phyloP scores from a whole-genome alignment of 768 basidiomycete genomes.

The Atractiella rhizophila region DNA sequence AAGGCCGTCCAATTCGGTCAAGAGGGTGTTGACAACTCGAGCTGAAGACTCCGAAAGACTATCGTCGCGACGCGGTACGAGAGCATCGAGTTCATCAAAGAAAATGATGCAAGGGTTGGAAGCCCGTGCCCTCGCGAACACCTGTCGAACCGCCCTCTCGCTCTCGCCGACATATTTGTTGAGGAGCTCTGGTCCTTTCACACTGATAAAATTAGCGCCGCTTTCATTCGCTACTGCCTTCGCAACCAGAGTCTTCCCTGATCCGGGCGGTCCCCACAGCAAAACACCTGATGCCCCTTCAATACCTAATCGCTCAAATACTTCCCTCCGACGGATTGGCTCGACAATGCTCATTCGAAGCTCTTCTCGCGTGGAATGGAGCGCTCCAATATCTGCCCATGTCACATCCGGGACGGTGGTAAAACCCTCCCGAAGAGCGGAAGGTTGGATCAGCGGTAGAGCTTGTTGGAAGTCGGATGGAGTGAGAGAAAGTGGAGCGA shows the following conservation, averaged over 20 bases:
- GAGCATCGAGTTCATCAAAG: constrained; percentile 80
- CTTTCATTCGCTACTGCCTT: constrained; percentile 96
- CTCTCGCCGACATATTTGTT: constrained; percentile 99
- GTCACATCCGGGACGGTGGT: constrained; percentile 86
- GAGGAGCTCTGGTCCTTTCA: constrained; percentile 84
- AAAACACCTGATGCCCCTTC: constrained; percentile 76
- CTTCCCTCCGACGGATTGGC: constrained; percentile 64
- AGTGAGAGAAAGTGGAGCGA: constrained; percentile 57
- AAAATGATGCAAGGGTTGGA: constrained; percentile 88
- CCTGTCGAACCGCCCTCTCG: constrained; percentile 76
- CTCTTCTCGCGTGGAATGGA: constrained; percentile 64
- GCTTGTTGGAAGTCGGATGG: constrained; percentile 54
- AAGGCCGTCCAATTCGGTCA: constrained; percentile 79
- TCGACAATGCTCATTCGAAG: constrained; percentile 94
- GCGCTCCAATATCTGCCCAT: constrained; percentile 81
- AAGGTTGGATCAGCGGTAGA: constrained; percentile 73
- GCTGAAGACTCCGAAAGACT: constrained; percentile 27
- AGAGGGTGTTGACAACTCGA: constrained; percentile 74
- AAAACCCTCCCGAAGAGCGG: constrained; percentile 91
- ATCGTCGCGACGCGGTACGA: constrained; percentile 75
- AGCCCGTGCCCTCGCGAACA: constrained; percentile 76
- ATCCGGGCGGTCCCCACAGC: constrained; percentile 97
- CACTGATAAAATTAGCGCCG: constrained; percentile 84
- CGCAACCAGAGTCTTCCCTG: constrained; percentile 90
- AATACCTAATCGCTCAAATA: constrained; percentile 72